Conservation (phyloP, 306 rosid species). For the Gastrolobium villosum region DNA sequence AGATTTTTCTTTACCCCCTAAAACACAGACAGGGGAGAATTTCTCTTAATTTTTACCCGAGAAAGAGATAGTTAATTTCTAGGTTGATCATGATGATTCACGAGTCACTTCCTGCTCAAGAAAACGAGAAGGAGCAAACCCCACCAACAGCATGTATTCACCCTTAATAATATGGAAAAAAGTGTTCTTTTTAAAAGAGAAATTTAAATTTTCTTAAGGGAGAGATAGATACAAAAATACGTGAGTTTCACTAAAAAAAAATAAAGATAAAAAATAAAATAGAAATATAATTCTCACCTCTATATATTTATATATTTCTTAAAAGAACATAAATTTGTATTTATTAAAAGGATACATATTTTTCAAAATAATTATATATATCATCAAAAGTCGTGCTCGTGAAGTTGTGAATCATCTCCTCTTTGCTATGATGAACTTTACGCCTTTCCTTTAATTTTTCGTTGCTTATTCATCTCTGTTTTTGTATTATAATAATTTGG, state of each 20-base stretch:
- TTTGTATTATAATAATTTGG: too few species aligned
- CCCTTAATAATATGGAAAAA: background rate
- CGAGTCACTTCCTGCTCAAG: conserved; percentile 45
- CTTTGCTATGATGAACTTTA: conserved; percentile 19
- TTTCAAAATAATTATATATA: too few species aligned
- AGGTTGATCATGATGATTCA: conserved; percentile 24
- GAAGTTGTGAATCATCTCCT: background rate
- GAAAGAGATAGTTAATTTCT: background rate
- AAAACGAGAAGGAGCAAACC: conserved; percentile 37
- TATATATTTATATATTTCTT: too few species aligned
- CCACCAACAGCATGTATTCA: conserved; percentile 25
- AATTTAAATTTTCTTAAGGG: too few species aligned
- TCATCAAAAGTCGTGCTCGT: conserved; percentile 31
- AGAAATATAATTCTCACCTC: too few species aligned
- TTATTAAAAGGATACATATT: too few species aligned
- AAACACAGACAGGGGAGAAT: background rate
- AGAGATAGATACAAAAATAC: too few species aligned
- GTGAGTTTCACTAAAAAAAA: too few species aligned
- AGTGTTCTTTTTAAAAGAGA: too few species aligned
- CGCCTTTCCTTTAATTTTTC: background rate
- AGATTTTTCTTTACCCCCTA: background rate
- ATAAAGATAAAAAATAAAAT: too few species aligned
- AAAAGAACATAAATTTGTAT: too few species aligned
- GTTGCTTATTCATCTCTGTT: background rate
- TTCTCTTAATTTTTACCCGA: background rate